Evolutionary conservation across 495 filamentous ascomycete species (phyloP).

Genomic region (Podospora bellae-mahoneyi): DNA sequence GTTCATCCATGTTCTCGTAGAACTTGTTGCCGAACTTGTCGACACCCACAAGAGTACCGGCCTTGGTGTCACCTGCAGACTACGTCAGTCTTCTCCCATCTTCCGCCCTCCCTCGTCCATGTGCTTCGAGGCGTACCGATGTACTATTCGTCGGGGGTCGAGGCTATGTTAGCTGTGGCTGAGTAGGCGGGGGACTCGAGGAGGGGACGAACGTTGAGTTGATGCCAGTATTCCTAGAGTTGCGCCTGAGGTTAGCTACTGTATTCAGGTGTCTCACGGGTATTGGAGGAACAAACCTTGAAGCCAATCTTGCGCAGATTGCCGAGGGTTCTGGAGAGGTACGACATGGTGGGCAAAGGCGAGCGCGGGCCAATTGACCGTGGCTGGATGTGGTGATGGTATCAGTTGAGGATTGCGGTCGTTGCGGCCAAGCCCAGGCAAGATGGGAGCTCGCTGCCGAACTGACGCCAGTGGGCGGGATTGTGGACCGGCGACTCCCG

Average conservation of each 20-base stretch:
- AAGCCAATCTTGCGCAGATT: constrained; percentile 84
- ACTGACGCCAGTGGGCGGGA: constrained; percentile 25
- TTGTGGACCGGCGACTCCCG: constrained; percentile 12
- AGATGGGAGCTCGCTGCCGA: constrained; percentile 2
- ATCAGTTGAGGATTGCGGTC: constrained; percentile 19
- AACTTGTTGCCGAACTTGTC: constrained; percentile 96
- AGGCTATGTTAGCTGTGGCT: constrained; percentile 27
- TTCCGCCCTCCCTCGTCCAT: not conserved
- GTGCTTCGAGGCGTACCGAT: constrained; percentile 50
- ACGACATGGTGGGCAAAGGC: constrained; percentile 72
- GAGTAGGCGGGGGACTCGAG: constrained; percentile 8
- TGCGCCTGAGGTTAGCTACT: constrained; percentile 20
- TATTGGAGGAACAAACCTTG: constrained; percentile 53
- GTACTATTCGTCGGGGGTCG: constrained; percentile 47
- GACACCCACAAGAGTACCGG: constrained; percentile 76
- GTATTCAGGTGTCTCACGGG: constrained; percentile 1
- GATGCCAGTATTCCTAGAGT: constrained; percentile 76
- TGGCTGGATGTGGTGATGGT: constrained; percentile 16
- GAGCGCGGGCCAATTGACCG: constrained; percentile 30
- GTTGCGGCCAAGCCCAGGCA: constrained; percentile 7
- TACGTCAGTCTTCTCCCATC: constrained; percentile 32
- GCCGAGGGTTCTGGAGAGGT: constrained; percentile 75
- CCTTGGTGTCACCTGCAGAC: constrained; percentile 88
- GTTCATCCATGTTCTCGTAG: constrained; percentile 93
- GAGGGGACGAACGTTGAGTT: constrained; percentile 74